These are phyloP conservation scores for Carex scoparia DNA, from an alignment of 176 grass and related monocot species.

Conservation along the genomic window DNA sequence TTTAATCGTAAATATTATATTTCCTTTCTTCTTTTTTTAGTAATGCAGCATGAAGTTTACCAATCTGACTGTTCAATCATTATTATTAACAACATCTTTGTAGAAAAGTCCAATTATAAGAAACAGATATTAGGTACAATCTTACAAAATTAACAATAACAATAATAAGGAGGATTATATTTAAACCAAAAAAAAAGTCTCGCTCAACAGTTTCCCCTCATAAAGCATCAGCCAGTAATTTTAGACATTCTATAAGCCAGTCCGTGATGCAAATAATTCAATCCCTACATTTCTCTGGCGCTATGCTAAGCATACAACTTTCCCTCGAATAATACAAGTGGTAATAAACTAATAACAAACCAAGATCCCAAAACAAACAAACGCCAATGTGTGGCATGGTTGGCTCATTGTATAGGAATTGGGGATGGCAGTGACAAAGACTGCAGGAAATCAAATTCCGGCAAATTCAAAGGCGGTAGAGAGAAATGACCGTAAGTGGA, in stretches of 20 bases:
- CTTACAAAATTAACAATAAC: too few relatives aligned
- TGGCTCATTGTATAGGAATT: conserved; percentile 31
- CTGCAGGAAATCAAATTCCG: conserved; percentile 34
- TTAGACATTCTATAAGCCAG: neutral
- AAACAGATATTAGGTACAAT: neutral
- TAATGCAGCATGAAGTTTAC: neutral
- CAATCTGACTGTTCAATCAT: neutral
- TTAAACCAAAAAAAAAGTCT: neutral
- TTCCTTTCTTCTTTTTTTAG: neutral
- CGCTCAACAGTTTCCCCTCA: neutral
- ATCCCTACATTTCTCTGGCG: neutral
- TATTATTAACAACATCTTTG: neutral
- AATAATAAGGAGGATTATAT: neutral
- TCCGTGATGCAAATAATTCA: neutral
- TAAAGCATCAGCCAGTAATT: neutral
- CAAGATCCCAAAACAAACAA: neutral
- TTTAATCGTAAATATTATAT: neutral
- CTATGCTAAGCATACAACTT: neutral
- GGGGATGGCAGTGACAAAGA: conserved; percentile 36
- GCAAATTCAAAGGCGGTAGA: conserved; percentile 40
- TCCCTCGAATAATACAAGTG: neutral
- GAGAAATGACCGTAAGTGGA: conserved; percentile 64
- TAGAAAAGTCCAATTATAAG: neutral
- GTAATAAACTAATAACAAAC: neutral
- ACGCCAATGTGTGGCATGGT: neutral